Base-by-base conservation (phyloP, 2,329 filamentous ascomycete genomes). In the Pseudogymnoascus sp. region DNA sequence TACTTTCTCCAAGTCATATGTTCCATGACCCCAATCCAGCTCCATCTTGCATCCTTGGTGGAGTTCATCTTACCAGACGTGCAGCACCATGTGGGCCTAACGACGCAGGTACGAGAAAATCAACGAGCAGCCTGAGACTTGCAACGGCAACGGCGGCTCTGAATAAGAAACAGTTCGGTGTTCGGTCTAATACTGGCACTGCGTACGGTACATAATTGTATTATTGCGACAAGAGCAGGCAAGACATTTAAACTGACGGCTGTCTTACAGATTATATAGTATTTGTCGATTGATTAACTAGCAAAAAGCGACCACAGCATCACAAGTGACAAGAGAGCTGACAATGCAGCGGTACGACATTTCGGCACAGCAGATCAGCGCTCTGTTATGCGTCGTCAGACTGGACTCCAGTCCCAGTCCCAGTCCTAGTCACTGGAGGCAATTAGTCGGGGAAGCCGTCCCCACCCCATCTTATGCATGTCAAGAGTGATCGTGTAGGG, bases 401-500 rank as follows among this genome's bases (percentile, higher is more conserved):
- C 50, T 56, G 50, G n/a, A 56, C 50, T 31, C 28, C 28, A 31
- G 28, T 31, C 28, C 28, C 28, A 31, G 5, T 28, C 25, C 25
- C 25, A 28, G 28, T 56, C 18, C 25, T 8, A 56, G 50, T 34
- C 28, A 7, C 28, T 18, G 50, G 50, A 56, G 46, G 50, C n/a
- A 56, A 56, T 56, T 56, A 34, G 50, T 56, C 50, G 25, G 50
- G 50, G 25, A 56, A 34, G 50, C 50, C 50, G 50, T 56, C 50
- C 28, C 50, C 50, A 56, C 28, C 28, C 50, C 50, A 56, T 56
- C 25, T 53, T 10, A 56, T 56, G 50, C 50, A 56, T 56, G 50
- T 56, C 50, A 56, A 28, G 50, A 56, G 25, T 56, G 50, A 56
- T 56, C 50, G 50, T 56, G 50, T 56, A 56, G 50, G 50, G 50